These are phyloP conservation scores for Blastomyces parvus DNA, from an alignment of 2,329 filamentous ascomycete species.

Conservation along the genomic window DNA sequence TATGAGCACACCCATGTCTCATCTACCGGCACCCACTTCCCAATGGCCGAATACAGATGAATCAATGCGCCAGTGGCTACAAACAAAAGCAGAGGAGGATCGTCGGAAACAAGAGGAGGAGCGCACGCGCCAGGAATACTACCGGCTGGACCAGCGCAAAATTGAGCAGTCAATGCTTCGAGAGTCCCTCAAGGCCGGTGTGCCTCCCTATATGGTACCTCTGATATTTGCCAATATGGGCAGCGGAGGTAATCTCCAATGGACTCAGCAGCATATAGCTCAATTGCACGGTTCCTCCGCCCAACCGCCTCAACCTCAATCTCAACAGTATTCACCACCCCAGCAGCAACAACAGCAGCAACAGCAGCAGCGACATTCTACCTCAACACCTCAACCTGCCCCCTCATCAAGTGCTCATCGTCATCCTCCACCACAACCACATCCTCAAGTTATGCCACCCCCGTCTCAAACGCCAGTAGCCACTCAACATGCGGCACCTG, in stretches of 20 bases:
- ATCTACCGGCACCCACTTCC: slow-evolving; percentile 52
- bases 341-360: slow-evolving; percentile 26
- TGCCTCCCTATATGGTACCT: slow-evolving; percentile 65
- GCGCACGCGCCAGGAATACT: slow-evolving; percentile 51
- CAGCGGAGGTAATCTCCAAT: slow-evolving; percentile 53
- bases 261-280: slow-evolving; percentile 57
- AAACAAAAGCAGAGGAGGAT: slow-evolving; percentile 64
- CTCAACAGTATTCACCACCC: slow-evolving; percentile 21
- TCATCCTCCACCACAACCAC: slow-evolving; percentile 12
- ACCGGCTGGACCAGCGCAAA: slow-evolving; percentile 61
- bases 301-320: slow-evolving; percentile 4
- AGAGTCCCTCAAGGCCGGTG: slow-evolving; percentile 58
- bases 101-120: slow-evolving; percentile 64
- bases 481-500: slow-evolving; percentile 18
- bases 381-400: not conserved
- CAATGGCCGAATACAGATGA: slow-evolving; percentile 61
- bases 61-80: slow-evolving; percentile 61
- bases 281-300: slow-evolving; percentile 23
- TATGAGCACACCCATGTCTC: slow-evolving; percentile 34
- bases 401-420: slow-evolving; percentile 14
- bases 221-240: slow-evolving; percentile 65
- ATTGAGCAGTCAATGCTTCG: slow-evolving; percentile 64
- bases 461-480: slow-evolving; percentile 19
- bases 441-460: slow-evolving; percentile 13
- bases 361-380: slow-evolving; percentile 21